Percentiles rank a stretch among this genome's conserved stretches.
Conservation (phyloP, 345 rosid species). For the Boechera stricta region DNA sequence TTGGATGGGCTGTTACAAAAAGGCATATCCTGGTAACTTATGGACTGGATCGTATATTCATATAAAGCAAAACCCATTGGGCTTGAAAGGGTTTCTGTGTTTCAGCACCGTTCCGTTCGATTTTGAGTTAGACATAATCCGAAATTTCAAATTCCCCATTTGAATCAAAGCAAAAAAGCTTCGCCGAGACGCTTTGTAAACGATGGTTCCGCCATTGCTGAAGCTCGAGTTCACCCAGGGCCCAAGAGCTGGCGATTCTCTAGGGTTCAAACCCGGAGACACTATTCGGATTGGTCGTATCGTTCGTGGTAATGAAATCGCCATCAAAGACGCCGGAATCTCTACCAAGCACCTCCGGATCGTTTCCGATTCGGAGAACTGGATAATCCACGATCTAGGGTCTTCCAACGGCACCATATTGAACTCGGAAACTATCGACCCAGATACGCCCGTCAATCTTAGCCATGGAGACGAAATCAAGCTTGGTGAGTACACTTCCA, state of each 20-base stretch:
- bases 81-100: not conserved
- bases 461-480: slow-evolving; percentile 67
- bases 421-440: slow-evolving; percentile 53
- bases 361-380: slow-evolving; percentile 61
- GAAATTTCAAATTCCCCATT: slow-evolving; percentile 27
- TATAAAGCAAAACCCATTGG: not conserved
- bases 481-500: slow-evolving; percentile 74
- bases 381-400: slow-evolving; percentile 70
- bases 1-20: not conserved
- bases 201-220: slow-evolving; percentile 54
- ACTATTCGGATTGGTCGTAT: slow-evolving; percentile 68
- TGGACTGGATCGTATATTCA: not conserved
- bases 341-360: slow-evolving; percentile 78
- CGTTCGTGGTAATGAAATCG: slow-evolving; percentile 70
- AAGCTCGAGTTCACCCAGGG: slow-evolving; percentile 61
- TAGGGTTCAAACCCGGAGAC: slow-evolving; percentile 59
- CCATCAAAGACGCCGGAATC: slow-evolving; percentile 76
- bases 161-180: not conserved
- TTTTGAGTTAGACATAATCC: not conserved
- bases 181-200: slow-evolving; percentile 22
- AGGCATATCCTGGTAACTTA: not conserved
- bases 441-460: slow-evolving; percentile 53
- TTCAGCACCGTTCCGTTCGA: not conserved
- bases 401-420: slow-evolving; percentile 87
- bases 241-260: slow-evolving; percentile 70